A percentile compares a stretch with the other conserved stretches of the same genome.
Evolutionary conservation across 1,139 yeast genomes (phyloP).

Genomic region (Taiozyma sp.): DNA sequence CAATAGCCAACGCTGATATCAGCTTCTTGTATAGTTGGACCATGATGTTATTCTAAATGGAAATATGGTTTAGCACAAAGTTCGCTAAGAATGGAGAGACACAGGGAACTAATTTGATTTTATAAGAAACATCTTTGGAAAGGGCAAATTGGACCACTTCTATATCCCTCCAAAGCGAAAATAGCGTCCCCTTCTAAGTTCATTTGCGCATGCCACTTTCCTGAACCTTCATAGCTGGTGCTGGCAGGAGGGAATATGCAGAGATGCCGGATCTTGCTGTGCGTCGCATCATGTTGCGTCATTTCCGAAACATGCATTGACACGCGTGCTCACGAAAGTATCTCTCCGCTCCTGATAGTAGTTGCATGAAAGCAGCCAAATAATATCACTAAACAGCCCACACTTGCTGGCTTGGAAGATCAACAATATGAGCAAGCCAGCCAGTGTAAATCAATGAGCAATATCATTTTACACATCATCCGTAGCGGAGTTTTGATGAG

Average conservation of each 20-base stretch:
- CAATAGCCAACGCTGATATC: slow-evolving; percentile 1
- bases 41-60: background rate
- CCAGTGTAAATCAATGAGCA: too few relatives aligned
- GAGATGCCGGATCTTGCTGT: background rate
- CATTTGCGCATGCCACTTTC: background rate
- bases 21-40: slow-evolving; percentile 3
- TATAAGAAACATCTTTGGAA: slow-evolving; percentile 1
- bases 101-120: slow-evolving; percentile 5
- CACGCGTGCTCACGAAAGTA: background rate
- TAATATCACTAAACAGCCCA: too few relatives aligned
- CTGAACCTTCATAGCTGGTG: background rate
- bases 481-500: background rate
- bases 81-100: background rate
- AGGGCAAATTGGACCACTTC: background rate
- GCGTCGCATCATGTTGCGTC: background rate
- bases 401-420: too few relatives aligned
- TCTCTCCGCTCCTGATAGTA: background rate
- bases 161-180: background rate
- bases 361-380: background rate
- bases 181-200: background rate
- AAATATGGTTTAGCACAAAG: background rate
- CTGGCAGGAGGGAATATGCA: background rate
- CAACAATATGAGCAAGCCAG: too few relatives aligned
- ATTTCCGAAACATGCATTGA: background rate
- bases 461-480: background rate